Evolutionary conservation across 805 yeast species (phyloP), one percentile per base, ranked within the genome.

Genomic region (Metschnikowia sp.): DNA sequence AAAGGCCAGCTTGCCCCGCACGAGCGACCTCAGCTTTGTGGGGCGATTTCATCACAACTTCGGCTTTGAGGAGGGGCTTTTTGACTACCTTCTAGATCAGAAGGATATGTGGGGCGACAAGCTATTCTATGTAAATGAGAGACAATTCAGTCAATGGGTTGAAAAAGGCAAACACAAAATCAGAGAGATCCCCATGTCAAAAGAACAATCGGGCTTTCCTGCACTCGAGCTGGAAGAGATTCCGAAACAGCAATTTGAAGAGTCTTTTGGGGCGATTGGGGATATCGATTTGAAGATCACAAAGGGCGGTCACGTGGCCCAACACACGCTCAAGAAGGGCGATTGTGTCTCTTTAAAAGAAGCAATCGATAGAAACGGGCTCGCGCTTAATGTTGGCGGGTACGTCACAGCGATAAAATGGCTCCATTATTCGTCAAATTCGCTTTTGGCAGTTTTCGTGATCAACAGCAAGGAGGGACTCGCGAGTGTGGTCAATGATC

Each of bases 341-440:
- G 55, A 42, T 2, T 36, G 37, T 3, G 10, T 18, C 32, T 12
- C 33, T 10, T 10, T 47, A 64, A 39, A 37, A 42, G 62, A 60
- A 2, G 45, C 57, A 6, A 32, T 45, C 26, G 50, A 44, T 34
- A 63, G 77, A 29, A 62, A 58, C 13, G 78, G 78, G 0, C 56
- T 69, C 9, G 64, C 78, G 2, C 41, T 77, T 13, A 78, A 79
- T 53, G 65, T 73, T 0, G 86, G 86, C 0, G 79, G 80, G 0
- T 61, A 74, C 8, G 66, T 82, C 0, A 75, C 85, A 0, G 76
- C 79, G 18, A 57, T 77, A 48, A 74, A 76, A 9, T 84, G 88
- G 88, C 54, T 72, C 6, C 70, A 68, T 15, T 52, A 49, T 26
- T 45, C 52, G 11, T 28, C 47, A 1, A 61, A 51, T 46, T 44